Evolutionary conservation across 2,329 filamentous ascomycete genomes (phyloP), one percentile per base, ranked within the genome.

Genomic region (Colletotrichum aenigma): DNA sequence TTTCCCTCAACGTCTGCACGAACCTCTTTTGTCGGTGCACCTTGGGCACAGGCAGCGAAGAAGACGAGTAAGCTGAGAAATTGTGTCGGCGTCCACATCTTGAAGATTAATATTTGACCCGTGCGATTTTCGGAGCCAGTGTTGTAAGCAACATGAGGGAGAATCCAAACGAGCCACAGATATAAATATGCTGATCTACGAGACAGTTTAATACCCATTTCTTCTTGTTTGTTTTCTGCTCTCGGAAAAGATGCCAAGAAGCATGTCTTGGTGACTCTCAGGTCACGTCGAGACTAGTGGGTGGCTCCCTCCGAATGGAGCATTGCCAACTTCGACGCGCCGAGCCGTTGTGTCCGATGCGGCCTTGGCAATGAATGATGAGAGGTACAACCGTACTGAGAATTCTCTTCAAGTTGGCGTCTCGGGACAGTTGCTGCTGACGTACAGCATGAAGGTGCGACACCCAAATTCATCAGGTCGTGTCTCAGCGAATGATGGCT

Each of bases 361-460:
- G n/a, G n/a, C 12, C n/a, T 21, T 52, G 43, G 12, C n/a, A 21
- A 13, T 21, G n/a, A 10, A 52, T 24, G n/a, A 7, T 13, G 10
- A 7, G 6, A 48, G n/a, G 13, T 21, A 21, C 43, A 21, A 7
- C n/a, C 10, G 7, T 13, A 4, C 12, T 21, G 6, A 7, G 1
- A 13, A 21, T 21, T 52, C 6, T 52, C 43, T 52, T 13, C 13
- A 13, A 10, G 0, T 12, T 6, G n/a, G 10, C n/a, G 0, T 21
- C 43, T 10, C 43, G 13, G n/a, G n/a, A 0, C n/a, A 52, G 6
- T 21, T 52, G n/a, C n/a, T n/a, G 43, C 43, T 52, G n/a, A 4
- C n/a, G 10, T 21, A 24, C 43, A 52, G 12, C 12, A 21, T 52
- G 10, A 8, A 2, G 7, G 43, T 21, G n/a, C 8, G n/a, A 52